Base-by-base conservation (phyloP, 1,139 yeast species). In the Saccharomyces hybrid region DNA sequence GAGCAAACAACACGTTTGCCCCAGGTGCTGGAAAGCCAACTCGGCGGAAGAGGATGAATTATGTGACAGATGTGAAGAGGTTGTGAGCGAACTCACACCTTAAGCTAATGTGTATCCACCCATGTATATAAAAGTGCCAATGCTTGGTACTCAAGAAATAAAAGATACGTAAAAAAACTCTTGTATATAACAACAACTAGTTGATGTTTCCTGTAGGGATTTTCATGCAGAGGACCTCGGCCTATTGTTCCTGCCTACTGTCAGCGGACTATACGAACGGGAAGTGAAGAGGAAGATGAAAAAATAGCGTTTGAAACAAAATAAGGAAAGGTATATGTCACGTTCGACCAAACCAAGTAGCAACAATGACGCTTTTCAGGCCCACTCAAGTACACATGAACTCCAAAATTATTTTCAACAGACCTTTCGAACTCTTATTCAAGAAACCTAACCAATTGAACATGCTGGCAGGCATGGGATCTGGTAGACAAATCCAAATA, bases 21-120 rank as follows among this genome's bases (percentile, higher is more conserved):
- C 96, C 1, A 78, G 99, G 66, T 93, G 99, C 70, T 93, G 99
- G 99, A 88, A 88, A 65, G 83, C 73, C 65, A 80, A 80, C 14
- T 76, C 95, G 0, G 69, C 68, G 0, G 64, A 60, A 0, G 82
- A 78, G 49, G 82, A 81, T 14, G 66, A 67, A 2, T 74, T 91
- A 32, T 93, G 99, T 68, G 56, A 57, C 0, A 80, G 95, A 62
- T 91, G 98, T 72, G 81, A 78, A 8, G 70, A 70, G 1, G 83
- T 74, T 8, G 55, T 70, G 7, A 42, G 54, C 9, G 44, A 38
- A 14, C n/a, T 16, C 12, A 3, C 12, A 19, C 19, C 44, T 38
- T 38, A 24, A 38, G 2, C 19, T n/a, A 24, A 38, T 11, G 5
- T 16, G 24, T 38, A 38, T 5, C 6, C 19, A 4, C 11, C 11